Evolutionary conservation across 805 yeast species (phyloP).

Genomic region (Danielia oregonensis): DNA sequence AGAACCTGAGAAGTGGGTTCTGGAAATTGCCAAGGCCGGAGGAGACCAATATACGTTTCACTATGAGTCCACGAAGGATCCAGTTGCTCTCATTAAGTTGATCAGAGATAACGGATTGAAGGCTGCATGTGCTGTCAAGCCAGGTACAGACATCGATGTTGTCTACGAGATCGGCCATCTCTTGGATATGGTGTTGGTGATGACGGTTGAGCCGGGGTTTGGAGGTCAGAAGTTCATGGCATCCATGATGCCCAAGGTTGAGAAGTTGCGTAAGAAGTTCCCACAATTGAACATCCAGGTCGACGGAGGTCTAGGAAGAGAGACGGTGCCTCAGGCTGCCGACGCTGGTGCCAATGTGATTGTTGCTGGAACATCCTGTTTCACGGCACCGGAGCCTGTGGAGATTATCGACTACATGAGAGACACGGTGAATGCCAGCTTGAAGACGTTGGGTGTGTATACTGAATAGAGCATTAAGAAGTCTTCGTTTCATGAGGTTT

Average conservation of each 20-base stretch:
- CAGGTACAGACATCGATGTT: slow-evolving; percentile 84
- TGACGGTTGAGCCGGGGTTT: slow-evolving; percentile 99
- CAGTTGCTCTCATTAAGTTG: slow-evolving; percentile 64
- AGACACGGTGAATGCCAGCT: slow-evolving; percentile 50
- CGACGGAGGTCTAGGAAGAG: slow-evolving; percentile 92
- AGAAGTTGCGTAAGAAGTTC: slow-evolving; percentile 62
- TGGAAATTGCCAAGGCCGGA: slow-evolving; percentile 86
- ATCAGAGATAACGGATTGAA: slow-evolving; percentile 81
- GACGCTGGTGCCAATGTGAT: slow-evolving; percentile 96
- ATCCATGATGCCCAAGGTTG: slow-evolving; percentile 95
- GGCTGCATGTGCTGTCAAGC: slow-evolving; percentile 93
- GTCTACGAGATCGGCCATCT: slow-evolving; percentile 69
- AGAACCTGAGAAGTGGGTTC: slow-evolving; percentile 90
- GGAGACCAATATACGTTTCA: slow-evolving; percentile 97
- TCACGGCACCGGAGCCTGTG: slow-evolving; percentile 75
- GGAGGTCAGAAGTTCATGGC: slow-evolving; percentile 97
- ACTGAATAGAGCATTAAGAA: slow-evolving; percentile 5
- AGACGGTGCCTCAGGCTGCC: slow-evolving; percentile 85
- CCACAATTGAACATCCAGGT: slow-evolving; percentile 89
- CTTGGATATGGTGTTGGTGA: slow-evolving; percentile 91
- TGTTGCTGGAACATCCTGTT: slow-evolving; percentile 95
- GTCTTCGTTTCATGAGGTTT: too few species aligned
- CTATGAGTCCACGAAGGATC: slow-evolving; percentile 85
- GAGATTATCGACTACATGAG: slow-evolving; percentile 71
- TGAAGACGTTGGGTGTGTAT: slow-evolving; percentile 43